phyloP scores from a whole-genome alignment of 495 filamentous ascomycete species.

The Opeltia flavorubescens region DNA sequence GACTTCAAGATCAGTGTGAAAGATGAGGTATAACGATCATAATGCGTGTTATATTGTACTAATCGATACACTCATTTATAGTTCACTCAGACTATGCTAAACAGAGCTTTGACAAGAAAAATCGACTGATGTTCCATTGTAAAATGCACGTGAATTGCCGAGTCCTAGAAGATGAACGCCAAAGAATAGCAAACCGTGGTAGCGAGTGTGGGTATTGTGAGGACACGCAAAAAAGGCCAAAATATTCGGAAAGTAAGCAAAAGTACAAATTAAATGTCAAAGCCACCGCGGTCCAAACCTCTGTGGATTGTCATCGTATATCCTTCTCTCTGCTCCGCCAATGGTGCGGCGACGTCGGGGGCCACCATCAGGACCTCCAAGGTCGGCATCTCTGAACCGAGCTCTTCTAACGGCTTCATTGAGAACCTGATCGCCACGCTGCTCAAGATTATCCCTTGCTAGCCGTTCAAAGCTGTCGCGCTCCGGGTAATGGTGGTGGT shows the following conservation, averaged over 20 bases:
- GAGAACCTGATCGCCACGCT: neutral
- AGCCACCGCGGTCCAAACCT: slow-evolving; percentile 1
- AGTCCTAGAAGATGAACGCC: too few relatives aligned
- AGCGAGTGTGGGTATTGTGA: neutral
- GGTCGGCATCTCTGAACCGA: neutral
- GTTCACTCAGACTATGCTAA: too few relatives aligned
- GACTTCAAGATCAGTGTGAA: too few relatives aligned
- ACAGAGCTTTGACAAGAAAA: too few relatives aligned
- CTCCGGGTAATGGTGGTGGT: neutral
- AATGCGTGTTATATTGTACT: too few relatives aligned
- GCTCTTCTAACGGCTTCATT: slow-evolving; percentile 1
- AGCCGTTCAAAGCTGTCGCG: neutral
- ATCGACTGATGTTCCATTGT: too few relatives aligned
- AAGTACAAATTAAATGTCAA: neutral
- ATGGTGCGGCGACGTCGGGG: slow-evolving; percentile 1
- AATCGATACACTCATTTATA: too few relatives aligned
- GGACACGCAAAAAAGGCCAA: neutral
- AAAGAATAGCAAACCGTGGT: neutral
- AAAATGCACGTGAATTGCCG: too few relatives aligned
- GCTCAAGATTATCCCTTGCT: neutral
- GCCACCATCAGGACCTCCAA: neutral
- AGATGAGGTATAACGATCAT: too few relatives aligned
- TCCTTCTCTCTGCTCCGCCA: neutral
- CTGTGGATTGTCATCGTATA: neutral
- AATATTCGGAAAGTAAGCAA: too few relatives aligned